A percentile compares a stretch with the other conserved stretches of the same genome.
phyloP scores from a whole-genome alignment of 1,284 basidiomycete genomes.

The Vanrija pseudolonga region DNA sequence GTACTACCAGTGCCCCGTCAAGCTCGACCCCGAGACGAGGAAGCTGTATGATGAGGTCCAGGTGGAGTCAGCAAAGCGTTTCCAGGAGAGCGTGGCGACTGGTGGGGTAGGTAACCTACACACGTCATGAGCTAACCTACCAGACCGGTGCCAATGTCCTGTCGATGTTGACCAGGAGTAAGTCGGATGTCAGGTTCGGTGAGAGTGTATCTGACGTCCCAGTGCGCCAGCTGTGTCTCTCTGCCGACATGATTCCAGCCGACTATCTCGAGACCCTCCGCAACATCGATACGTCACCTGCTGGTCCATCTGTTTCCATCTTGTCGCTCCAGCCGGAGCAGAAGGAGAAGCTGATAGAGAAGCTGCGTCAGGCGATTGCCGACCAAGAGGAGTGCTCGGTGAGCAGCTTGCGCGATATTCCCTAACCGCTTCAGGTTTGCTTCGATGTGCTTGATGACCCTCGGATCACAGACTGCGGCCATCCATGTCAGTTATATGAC shows the following conservation, averaged over 20 bases:
- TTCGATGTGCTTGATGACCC: constrained; percentile 64
- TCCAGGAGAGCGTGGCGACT: constrained; percentile 58
- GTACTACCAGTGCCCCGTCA: constrained; percentile 54
- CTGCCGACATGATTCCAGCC: constrained; percentile 70
- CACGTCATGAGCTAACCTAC: constrained; percentile 2
- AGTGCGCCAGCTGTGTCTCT: constrained; percentile 77
- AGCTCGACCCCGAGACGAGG: constrained; percentile 63
- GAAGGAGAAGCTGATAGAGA: constrained; percentile 56
- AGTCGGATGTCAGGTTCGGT: constrained; percentile 1
- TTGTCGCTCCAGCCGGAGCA: constrained; percentile 31
- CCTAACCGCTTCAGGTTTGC: constrained; percentile 57
- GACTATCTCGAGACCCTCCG: constrained; percentile 69
- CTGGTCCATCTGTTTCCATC: constrained; percentile 51
- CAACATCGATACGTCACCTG: constrained; percentile 49
- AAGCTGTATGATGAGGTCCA: constrained; percentile 72
- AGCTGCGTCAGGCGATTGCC: constrained; percentile 66
- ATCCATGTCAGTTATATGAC: constrained; percentile 53
- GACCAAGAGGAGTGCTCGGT: constrained; percentile 72
- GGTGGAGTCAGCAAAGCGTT: constrained; percentile 59
- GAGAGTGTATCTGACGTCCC: constrained; percentile 5
- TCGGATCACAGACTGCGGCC: constrained; percentile 72
- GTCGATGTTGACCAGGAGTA: constrained; percentile 70
- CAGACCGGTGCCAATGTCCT: constrained; percentile 59
- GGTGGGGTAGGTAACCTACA: constrained; percentile 21
- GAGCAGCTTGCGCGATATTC: neutral